Evolutionary conservation across 2,329 filamentous ascomycete genomes (phyloP), one percentile per base, ranked within the genome.

Genomic region (Hypoxylon sp.): DNA sequence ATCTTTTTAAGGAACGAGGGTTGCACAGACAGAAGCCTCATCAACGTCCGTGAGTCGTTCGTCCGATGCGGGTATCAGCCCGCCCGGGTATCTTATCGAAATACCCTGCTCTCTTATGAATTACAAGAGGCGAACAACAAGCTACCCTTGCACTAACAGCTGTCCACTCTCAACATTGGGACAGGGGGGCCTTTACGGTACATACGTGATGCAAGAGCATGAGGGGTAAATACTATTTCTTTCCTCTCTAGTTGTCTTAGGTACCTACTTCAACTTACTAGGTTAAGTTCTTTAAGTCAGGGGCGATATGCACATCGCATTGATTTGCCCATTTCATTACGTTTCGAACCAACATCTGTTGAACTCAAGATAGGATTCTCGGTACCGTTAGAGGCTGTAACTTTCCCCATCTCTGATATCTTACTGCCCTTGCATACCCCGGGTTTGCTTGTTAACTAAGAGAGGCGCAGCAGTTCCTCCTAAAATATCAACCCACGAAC

Each of bases 1-100:
- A 33, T 55, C 50, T 54, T 6, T 55, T 51, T 60, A 53, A 39
- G 47, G 55, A 24, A 44, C 13, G 11, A 6, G 2, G 35, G 14
- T 50, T 50, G 51, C 57, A 65, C 57, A 17, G 62, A 60, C 57
- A 29, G 33, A 35, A 58, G 44, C 35, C 42, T 11, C 29, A 31
- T 44, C 24, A 9, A 31, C 9, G 33, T 59, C 58, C 46, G 52
- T 66, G 63, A 57, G 58, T 53, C 46, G 63, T 57, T 66, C 63
- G 17, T 55, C 57, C 51, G 50, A 61, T 61, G 19, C 35, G 22
- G 13, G 35, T 57, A 17, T 31, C 55, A 55, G 26, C 33, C 57
- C 55, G 57, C 24, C 42, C 55, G 39, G 9, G 29, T 44, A 37
- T 29, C 33, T 54, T 65, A 62, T 62, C 59, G 33, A 9, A 42